Conservation (phyloP, 2,329 filamentous ascomycete species). For the Aspergillus awamori region DNA sequence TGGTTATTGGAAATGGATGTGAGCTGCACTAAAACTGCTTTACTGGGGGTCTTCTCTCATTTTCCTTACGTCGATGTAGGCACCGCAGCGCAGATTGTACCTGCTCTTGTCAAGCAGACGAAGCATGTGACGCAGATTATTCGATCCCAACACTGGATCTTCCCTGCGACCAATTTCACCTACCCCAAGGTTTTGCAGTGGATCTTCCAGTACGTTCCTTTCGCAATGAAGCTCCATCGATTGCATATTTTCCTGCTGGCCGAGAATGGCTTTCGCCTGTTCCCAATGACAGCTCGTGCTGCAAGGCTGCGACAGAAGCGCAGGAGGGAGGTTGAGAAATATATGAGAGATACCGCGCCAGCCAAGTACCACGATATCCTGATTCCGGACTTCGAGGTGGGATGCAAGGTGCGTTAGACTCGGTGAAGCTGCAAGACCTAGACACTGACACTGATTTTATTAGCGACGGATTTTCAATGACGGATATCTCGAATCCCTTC, state of each 20-base stretch:
- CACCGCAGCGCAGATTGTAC: slow-evolving; percentile 32
- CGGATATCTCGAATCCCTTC: slow-evolving; percentile 13
- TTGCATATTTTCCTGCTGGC: slow-evolving; percentile 40
- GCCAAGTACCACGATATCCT: slow-evolving; percentile 16
- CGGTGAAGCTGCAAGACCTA: too few relatives aligned
- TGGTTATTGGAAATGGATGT: slow-evolving; percentile 41
- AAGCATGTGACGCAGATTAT: slow-evolving; percentile 61
- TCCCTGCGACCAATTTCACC: slow-evolving; percentile 45
- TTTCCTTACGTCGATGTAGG: slow-evolving; percentile 13
- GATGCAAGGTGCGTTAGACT: slow-evolving; percentile 11
- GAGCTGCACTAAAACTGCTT: not conserved
- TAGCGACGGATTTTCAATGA: slow-evolving; percentile 17
- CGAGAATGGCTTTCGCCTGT: slow-evolving; percentile 29
- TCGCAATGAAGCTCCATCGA: slow-evolving; percentile 45
- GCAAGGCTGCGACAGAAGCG: slow-evolving; percentile 15
- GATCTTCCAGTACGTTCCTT: slow-evolving; percentile 50
- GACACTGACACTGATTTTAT: not conserved
- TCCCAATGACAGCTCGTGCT: slow-evolving; percentile 48
- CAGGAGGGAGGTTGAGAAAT: not conserved
- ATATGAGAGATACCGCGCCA: slow-evolving; percentile 13
- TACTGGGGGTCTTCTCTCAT: too few relatives aligned
- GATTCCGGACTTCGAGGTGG: slow-evolving; percentile 17
- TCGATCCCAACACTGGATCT: slow-evolving; percentile 60
- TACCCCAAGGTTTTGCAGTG: slow-evolving; percentile 54
- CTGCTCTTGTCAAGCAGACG: slow-evolving; percentile 42